phyloP scores from a whole-genome alignment of 2,329 filamentous ascomycete species.

The Botrytis squamosa region DNA sequence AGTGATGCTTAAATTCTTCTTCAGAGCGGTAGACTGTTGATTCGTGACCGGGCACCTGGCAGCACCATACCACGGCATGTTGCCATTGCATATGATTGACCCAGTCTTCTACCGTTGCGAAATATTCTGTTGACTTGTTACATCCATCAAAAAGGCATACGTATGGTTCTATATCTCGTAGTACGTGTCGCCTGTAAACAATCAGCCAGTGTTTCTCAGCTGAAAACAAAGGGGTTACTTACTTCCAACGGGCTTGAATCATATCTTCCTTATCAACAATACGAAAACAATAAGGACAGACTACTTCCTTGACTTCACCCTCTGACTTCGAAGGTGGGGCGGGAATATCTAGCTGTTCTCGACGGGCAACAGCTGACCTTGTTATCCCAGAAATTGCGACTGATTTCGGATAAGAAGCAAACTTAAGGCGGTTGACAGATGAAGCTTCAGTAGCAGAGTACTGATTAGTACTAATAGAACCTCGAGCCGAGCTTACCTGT shows the following conservation, averaged over 20 bases:
- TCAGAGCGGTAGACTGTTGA: not conserved
- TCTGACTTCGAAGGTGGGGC: not conserved
- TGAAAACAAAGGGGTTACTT: not conserved
- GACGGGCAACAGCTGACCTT: not conserved
- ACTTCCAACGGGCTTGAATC: conserved; percentile 6
- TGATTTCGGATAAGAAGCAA: conserved; percentile 16
- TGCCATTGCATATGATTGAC: conserved; percentile 15
- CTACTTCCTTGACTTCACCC: not conserved
- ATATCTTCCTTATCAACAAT: conserved; percentile 4
- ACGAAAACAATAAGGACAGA: conserved; percentile 11
- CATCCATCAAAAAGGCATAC: conserved; percentile 14
- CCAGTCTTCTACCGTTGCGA: conserved; percentile 11
- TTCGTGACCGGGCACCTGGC: conserved; percentile 8
- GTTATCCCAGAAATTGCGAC: conserved; percentile 5
- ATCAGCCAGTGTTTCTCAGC: not conserved
- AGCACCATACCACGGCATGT: conserved; percentile 13
- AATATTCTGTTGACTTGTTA: not conserved
- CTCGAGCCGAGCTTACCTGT: not conserved
- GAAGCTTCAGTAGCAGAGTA: conserved; percentile 18
- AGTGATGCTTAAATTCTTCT: conserved; percentile 3
- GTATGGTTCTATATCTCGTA: conserved; percentile 15
- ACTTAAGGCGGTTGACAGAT: conserved; percentile 9
- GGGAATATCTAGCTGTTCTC: conserved; percentile 9
- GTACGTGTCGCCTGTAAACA: not conserved
- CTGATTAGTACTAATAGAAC: not conserved